Percentiles rank a stretch among this genome's conserved stretches.
phyloP scores from a whole-genome alignment of 1,139 yeast genomes.

The Hansenula lynferdii region DNA sequence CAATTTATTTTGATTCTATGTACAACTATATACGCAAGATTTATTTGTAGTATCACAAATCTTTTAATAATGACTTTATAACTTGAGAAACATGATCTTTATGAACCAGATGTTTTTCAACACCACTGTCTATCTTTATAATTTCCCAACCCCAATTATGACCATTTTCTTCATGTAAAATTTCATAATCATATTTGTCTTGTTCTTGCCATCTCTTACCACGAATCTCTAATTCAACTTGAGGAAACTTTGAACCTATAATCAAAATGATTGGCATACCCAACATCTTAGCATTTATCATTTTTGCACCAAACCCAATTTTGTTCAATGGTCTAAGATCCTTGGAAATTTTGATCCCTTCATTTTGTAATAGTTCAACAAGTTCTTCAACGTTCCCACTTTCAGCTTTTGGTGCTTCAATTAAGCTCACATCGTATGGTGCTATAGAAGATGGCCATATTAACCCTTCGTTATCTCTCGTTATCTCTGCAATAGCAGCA shows the following conservation, averaged over 20 bases:
- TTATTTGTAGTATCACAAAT: constrained; percentile 32
- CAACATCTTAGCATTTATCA: constrained; percentile 47
- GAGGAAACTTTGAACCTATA: constrained; percentile 55
- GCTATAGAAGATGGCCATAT: constrained; percentile 79
- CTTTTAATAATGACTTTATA: constrained; percentile 37
- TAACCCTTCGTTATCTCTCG: constrained; percentile 64
- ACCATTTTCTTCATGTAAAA: constrained; percentile 10
- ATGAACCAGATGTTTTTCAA: constrained; percentile 48
- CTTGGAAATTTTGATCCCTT: constrained; percentile 13
- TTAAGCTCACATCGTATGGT: constrained; percentile 68
- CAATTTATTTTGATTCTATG: no score
- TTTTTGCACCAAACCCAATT: constrained; percentile 42
- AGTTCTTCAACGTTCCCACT: constrained; percentile 11
- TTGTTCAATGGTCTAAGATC: constrained; percentile 33
- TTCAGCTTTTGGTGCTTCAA: constrained; percentile 32
- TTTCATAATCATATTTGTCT: constrained; percentile 13
- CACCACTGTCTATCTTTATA: constrained; percentile 1
- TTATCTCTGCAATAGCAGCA: constrained; percentile 79
- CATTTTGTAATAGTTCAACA: constrained; percentile 10
- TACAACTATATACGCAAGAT: neutral
- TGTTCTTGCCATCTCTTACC: constrained; percentile 36
- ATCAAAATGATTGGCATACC: constrained; percentile 66
- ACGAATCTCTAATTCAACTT: constrained; percentile 61
- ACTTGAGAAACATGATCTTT: constrained; percentile 39
- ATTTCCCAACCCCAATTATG: constrained; percentile 35